A percentile compares a stretch with the other conserved stretches of the same genome.
Conservation (phyloP, 441 rosid genomes). For the Mallotus repandus region DNA sequence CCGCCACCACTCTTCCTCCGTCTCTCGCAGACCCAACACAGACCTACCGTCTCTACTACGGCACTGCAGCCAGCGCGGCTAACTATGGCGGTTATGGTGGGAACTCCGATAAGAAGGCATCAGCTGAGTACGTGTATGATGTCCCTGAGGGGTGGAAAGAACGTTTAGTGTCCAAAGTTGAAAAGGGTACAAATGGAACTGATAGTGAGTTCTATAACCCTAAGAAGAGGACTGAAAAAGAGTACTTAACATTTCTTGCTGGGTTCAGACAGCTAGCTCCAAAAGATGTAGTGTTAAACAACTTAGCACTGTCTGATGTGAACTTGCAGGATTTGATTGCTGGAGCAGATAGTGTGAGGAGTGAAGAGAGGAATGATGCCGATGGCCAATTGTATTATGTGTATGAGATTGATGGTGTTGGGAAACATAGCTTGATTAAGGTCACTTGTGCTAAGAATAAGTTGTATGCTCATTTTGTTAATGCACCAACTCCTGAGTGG, state of each 20-base stretch:
- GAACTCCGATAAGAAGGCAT: conserved; percentile 74
- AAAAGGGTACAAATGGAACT: conserved; percentile 94
- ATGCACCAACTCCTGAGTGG: conserved; percentile 84
- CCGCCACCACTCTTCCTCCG: conserved; percentile 40
- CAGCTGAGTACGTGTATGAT: conserved; percentile 88
- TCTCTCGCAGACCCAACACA: conserved; percentile 46
- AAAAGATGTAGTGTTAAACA: conserved; percentile 62
- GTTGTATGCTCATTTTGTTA: conserved; percentile 88
- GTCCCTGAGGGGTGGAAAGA: conserved; percentile 96
- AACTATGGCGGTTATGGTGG: conserved; percentile 92
- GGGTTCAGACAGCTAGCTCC: conserved; percentile 82
- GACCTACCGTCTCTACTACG: conserved; percentile 64
- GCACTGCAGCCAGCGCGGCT: conserved; percentile 93
- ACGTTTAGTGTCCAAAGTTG: conserved; percentile 78
- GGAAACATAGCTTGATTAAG: conserved; percentile 75
- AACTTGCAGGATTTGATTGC: conserved; percentile 76
- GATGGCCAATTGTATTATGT: conserved; percentile 73
- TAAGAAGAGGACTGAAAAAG: conserved; percentile 72
- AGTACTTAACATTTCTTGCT: conserved; percentile 75
- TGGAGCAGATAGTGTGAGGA: conserved; percentile 57
- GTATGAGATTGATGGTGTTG: conserved; percentile 76
- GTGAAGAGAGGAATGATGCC: conserved; percentile 70
- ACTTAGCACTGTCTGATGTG: conserved; percentile 81
- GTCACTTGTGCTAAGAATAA: conserved; percentile 86
- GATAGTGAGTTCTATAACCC: conserved; percentile 94